Percentiles rank a stretch among this genome's conserved stretches.
Evolutionary conservation across 257 asterid species (phyloP).

Genomic region (Rehmannia glutinosa): DNA sequence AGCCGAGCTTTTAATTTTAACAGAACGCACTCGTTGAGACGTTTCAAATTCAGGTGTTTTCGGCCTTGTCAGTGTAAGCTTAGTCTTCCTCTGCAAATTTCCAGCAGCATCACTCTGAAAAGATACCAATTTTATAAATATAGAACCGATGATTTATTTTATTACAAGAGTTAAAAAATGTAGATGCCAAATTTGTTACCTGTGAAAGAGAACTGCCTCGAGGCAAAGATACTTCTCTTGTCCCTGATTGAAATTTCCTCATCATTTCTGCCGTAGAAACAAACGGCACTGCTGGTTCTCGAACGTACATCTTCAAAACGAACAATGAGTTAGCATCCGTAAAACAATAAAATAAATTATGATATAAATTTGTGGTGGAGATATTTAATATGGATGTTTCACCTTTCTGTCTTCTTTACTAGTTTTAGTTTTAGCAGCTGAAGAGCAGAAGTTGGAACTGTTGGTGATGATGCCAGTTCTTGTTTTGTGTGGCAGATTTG

Average conservation of each 20-base stretch:
- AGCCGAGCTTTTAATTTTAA: conserved; percentile 69
- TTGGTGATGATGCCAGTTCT: conserved; percentile 45
- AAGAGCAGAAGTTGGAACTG: conserved; percentile 38
- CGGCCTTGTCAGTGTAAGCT: conserved; percentile 85
- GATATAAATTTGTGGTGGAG: no score
- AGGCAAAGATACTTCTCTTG: conserved; percentile 56
- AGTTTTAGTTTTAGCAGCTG: conserved; percentile 53
- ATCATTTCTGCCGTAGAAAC: conserved; percentile 93
- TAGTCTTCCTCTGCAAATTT: conserved; percentile 44
- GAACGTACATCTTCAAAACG: conserved; percentile 63
- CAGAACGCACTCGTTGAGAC: conserved; percentile 74
- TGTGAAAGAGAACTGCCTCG: conserved; percentile 41
- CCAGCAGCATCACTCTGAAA: conserved; percentile 38
- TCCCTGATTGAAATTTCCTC: conserved; percentile 76
- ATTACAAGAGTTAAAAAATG: background rate
- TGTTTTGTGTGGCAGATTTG: conserved; percentile 73
- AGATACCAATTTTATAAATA: no score
- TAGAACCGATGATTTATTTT: no score
- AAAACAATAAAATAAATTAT: no score
- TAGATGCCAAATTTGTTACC: conserved; percentile 27
- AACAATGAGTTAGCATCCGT: conserved; percentile 5
- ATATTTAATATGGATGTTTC: no score
- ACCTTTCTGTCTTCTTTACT: conserved; percentile 76
- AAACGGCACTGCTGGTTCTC: conserved; percentile 67
- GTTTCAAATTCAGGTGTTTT: conserved; percentile 90